phyloP scores from a whole-genome alignment of 768 basidiomycete genomes.

The Bullera alba region DNA sequence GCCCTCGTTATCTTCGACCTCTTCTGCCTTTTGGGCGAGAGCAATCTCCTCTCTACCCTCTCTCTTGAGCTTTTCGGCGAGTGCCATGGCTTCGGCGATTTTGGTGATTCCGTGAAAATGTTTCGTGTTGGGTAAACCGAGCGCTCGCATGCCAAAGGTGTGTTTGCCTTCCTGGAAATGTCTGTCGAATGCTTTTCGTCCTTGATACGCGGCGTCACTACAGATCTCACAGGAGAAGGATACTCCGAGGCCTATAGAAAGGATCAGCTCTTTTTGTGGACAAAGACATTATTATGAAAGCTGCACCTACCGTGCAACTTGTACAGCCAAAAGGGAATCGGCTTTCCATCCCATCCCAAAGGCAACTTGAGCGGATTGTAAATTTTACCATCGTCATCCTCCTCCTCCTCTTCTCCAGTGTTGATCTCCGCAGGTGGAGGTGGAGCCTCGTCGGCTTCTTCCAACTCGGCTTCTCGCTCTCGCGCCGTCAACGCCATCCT shows the following conservation, averaged over 20 bases:
- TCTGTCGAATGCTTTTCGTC: conserved; percentile 40
- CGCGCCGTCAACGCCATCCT: conserved; percentile 93
- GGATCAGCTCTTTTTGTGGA: too few species aligned
- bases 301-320: conserved; percentile 66
- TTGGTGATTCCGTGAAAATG: conserved; percentile 98
- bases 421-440: conserved; percentile 39
- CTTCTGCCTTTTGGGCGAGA: conserved; percentile 91
- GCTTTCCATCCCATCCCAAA: conserved; percentile 11
- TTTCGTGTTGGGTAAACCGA: conserved; percentile 95
- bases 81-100: conserved; percentile 82
- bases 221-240: conserved; percentile 95
- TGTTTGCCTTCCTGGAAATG: conserved; percentile 75
- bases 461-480: conserved; percentile 77
- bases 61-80: conserved; percentile 93
- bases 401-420: conserved; percentile 50
- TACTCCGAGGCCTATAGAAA: conserved; percentile 96
- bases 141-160: conserved; percentile 94
- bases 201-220: conserved; percentile 10
- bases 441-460: conserved; percentile 60
- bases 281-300: too few species aligned
- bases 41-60: conserved; percentile 94
- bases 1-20: conserved; percentile 95
- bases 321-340: conserved; percentile 70
- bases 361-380: conserved; percentile 98
- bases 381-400: conserved; percentile 91